Percentiles rank a stretch among this genome's conserved stretches.
These are phyloP conservation scores for Macadamia integrifolia DNA, from an alignment of 164 flowering plant genomes.

Conservation along the genomic window DNA sequence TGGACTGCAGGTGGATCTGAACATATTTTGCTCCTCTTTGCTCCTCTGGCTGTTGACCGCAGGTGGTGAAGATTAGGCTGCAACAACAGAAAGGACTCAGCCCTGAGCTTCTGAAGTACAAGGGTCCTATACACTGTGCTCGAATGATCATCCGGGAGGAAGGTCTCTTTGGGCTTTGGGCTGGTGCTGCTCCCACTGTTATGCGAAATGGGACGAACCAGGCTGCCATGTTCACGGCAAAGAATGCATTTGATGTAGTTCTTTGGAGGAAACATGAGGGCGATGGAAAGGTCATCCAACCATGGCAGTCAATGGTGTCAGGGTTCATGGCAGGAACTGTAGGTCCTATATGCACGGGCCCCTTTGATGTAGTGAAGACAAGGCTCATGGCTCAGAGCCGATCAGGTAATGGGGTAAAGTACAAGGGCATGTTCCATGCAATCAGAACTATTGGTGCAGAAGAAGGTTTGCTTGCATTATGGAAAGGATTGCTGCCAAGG, in stretches of 20 bases:
- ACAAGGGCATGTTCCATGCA: conserved; percentile 91
- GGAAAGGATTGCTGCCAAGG: conserved; percentile 94
- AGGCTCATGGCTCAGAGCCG: conserved; percentile 93
- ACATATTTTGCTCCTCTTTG: not conserved
- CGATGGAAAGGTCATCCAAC: conserved; percentile 75
- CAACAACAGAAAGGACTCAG: conserved; percentile 93
- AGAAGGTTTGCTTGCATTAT: conserved; percentile 81
- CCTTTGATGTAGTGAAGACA: conserved; percentile 96
- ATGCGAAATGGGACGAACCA: conserved; percentile 99
- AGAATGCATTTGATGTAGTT: conserved; percentile 67
- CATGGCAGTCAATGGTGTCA: conserved; percentile 98
- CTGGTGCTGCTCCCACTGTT: conserved; percentile 94
- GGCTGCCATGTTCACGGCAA: conserved; percentile 96
- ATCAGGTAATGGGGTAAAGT: conserved; percentile 53
- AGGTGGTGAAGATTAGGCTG: conserved; percentile 96
- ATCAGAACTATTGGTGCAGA: conserved; percentile 77
- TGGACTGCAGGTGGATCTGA: not conserved
- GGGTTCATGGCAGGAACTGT: conserved; percentile 97
- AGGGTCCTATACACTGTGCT: conserved; percentile 94
- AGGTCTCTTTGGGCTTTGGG: conserved; percentile 88
- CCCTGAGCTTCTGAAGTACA: conserved; percentile 77
- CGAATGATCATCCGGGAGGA: conserved; percentile 79
- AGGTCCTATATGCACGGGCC: conserved; percentile 95
- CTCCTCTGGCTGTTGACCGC: conserved; percentile 17
- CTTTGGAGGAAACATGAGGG: conserved; percentile 97